A percentile compares a stretch with the other conserved stretches of the same genome.
Conservation (phyloP, 78 protist genomes). For the Dictyostelium capitatum region DNA sequence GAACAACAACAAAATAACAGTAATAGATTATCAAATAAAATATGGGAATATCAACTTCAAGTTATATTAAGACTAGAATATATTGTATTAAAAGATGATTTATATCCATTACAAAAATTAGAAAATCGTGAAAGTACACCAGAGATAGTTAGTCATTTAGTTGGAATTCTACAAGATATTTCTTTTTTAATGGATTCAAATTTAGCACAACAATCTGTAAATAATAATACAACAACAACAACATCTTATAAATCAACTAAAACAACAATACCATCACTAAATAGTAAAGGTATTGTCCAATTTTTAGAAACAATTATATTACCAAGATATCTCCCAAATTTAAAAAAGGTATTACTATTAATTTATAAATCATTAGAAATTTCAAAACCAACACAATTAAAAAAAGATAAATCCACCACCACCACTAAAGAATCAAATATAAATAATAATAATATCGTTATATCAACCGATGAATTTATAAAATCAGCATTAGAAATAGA, state of each 20-base stretch:
- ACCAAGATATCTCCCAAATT: neutral
- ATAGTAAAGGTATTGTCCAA: neutral
- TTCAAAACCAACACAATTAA: neutral
- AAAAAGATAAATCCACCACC: neutral
- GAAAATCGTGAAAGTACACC: neutral
- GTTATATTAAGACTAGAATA: neutral
- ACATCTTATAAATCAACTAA: neutral
- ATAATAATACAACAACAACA: neutral
- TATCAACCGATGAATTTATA: neutral
- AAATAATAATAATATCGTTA: neutral
- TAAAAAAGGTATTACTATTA: neutral
- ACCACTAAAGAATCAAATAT: neutral
- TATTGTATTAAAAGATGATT: neutral
- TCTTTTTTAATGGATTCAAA: slow-evolving; percentile 13
- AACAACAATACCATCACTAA: neutral
- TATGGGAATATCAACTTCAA: slow-evolving; percentile 16
- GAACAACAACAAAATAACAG: neutral
- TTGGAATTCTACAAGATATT: neutral
- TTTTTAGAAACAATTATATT: neutral
- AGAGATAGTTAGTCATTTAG: neutral
- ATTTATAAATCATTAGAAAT: neutral
- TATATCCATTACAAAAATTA: neutral
- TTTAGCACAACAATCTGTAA: neutral
- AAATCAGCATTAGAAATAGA: neutral
- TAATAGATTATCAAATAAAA: neutral